Conservation (phyloP, 805 yeast species). For the Starmera pachycereana region DNA sequence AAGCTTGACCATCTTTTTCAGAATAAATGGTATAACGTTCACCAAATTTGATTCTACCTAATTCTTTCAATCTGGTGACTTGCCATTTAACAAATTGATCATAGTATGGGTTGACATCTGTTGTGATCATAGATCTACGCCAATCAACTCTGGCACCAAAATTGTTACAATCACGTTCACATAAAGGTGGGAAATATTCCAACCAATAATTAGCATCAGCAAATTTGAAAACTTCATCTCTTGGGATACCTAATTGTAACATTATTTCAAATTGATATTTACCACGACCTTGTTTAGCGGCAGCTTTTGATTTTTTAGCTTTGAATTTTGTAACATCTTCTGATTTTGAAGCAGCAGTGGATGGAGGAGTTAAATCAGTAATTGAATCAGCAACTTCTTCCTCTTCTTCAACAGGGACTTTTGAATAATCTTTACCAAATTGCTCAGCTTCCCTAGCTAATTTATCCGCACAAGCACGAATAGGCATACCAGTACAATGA, state of each 20-base stretch:
- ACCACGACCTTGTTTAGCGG: slow-evolving; percentile 86
- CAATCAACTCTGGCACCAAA: slow-evolving; percentile 96
- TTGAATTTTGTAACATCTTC: slow-evolving; percentile 86
- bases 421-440: slow-evolving; percentile 75
- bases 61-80: slow-evolving; percentile 74
- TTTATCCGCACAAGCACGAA: slow-evolving; percentile 91
- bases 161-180: slow-evolving; percentile 64
- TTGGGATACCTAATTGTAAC: slow-evolving; percentile 85
- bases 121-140: slow-evolving; percentile 94
- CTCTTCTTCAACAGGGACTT: slow-evolving; percentile 53
- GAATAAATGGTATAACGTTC: slow-evolving; percentile 96
- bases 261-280: slow-evolving; percentile 94
- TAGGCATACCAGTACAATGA: slow-evolving; percentile 99
- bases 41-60: slow-evolving; percentile 93
- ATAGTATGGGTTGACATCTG: slow-evolving; percentile 90
- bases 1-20: slow-evolving; percentile 97
- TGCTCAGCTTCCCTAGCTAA: slow-evolving; percentile 83
- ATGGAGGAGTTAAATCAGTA: slow-evolving; percentile 22
- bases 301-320: slow-evolving; percentile 90
- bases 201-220: slow-evolving; percentile 94
- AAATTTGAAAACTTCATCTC: slow-evolving; percentile 74
- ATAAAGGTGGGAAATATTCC: slow-evolving; percentile 81
- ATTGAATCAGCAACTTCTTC: slow-evolving; percentile 31
- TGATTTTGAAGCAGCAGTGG: slow-evolving; percentile 32
- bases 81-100: slow-evolving; percentile 96